Evolutionary conservation across 2,329 filamentous ascomycete genomes (phyloP), one percentile per base, ranked within the genome.

Genomic region (Gnomoniopsis smithogilvyi): DNA sequence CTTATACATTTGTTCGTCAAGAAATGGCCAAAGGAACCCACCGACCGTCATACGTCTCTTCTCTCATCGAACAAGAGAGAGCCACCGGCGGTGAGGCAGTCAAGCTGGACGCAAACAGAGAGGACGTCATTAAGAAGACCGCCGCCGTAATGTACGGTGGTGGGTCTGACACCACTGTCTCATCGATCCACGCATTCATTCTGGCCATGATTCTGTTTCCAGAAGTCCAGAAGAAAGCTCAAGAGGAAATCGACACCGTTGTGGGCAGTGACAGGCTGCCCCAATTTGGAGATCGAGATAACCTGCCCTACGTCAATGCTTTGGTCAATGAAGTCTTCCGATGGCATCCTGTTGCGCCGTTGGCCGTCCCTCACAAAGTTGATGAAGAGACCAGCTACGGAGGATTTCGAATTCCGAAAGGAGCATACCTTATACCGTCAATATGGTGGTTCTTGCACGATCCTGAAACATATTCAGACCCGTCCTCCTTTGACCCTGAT

Each of bases 351-450:
- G 62, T 72, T 1, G 69, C 70, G 1, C 72, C 72, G 3, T 64
- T 77, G 1, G 69, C 72, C 2, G 67, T 73, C 6, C 77, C 78
- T 0, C 74, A 78, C 56, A 73, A 74, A 41, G 69, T 73, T 14
- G 65, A 72, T n/a, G 66, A 67, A 36, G 76, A 77, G 47, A 70
- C 76, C 54, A 62, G 69, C 24, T 78, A 78, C 63, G 67, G 75
- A 12, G 78, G 77, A 14, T 73, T 74, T 60, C 69, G 70, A 48
- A 77, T 83, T 52, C 79, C 80, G 2, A 74, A 73, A 56, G 75
- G 74, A 3, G 71, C 77, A 0, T 72, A 71, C 3, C 65, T 81
- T 11, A 69, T 79, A 26, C 64, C 70, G 21, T 79, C 78, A 53
- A 67, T 72, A 10, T 77, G 74, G 71, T 73, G 71, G 19, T 71